Conservation (phyloP, 139 green algal genomes). For the Chlorella sp. region DNA sequence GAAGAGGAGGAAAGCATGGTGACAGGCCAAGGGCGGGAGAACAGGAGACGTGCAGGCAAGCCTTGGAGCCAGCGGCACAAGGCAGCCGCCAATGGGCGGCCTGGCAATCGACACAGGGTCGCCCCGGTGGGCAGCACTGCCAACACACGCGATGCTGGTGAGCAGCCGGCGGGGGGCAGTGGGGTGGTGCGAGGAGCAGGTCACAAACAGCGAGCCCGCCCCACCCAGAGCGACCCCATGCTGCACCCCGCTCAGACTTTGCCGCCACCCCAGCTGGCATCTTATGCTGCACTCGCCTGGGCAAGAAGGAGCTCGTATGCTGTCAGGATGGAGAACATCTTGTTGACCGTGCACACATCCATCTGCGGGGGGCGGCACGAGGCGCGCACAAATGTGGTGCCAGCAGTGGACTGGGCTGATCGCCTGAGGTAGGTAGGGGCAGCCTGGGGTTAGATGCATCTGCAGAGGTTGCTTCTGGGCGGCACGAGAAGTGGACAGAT, state of each 20-base stretch:
- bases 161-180: neutral
- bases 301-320: conserved; percentile 36
- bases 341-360: conserved; percentile 45
- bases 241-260: too few species aligned
- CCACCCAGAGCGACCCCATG: neutral
- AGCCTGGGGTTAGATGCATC: too few species aligned
- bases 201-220: neutral
- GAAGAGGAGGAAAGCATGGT: neutral
- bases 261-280: too few species aligned
- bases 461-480: too few species aligned
- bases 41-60: neutral
- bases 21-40: neutral
- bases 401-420: too few species aligned
- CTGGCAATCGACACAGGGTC: too few species aligned
- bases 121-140: too few species aligned
- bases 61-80: neutral
- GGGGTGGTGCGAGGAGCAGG: neutral
- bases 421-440: too few species aligned
- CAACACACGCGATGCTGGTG: too few species aligned
- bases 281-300: neutral
- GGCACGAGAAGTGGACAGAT: too few species aligned
- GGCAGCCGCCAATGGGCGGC: neutral
- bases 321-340: conserved; percentile 13
- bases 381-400: too few species aligned
- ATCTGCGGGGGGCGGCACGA: neutral